These are phyloP conservation scores for Chaetomium olivaceum DNA, from an alignment of 2,329 filamentous ascomycete species.

Conservation along the genomic window DNA sequence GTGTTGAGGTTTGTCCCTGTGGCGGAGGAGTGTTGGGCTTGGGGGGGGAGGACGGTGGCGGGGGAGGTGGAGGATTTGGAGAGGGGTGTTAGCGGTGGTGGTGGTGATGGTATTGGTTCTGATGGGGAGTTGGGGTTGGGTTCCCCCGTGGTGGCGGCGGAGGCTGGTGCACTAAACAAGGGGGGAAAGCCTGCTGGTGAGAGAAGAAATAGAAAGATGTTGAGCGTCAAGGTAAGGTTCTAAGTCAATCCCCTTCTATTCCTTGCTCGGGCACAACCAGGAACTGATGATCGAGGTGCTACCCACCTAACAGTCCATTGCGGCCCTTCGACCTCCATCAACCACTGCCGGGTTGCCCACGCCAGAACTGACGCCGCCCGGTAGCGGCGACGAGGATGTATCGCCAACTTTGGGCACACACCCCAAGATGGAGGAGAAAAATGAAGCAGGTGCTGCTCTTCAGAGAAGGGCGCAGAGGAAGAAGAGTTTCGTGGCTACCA, in stretches of 20 bases:
- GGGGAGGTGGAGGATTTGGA: conserved; percentile 64
- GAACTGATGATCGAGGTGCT: neutral
- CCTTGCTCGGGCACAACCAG: neutral
- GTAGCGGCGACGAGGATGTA: conserved; percentile 27
- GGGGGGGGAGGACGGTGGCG: conserved; percentile 67
- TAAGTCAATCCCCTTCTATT: neutral
- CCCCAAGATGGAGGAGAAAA: neutral
- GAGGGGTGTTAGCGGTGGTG: conserved; percentile 22
- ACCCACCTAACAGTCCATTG: conserved; percentile 25
- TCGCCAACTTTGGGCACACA: conserved; percentile 14
- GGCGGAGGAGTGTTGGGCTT: conserved; percentile 70
- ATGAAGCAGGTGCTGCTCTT: neutral
- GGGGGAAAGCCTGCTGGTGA: conserved; percentile 1
- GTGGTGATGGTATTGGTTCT: neutral
- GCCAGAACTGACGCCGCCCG: conserved; percentile 29
- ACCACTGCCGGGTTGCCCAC: neutral
- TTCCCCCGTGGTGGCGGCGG: neutral
- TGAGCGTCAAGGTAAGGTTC: conserved; percentile 41
- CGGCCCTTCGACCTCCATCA: conserved; percentile 21
- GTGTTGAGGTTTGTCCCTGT: conserved; percentile 71
- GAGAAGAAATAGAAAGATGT: conserved; percentile 37
- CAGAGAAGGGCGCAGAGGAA: conserved; percentile 39
- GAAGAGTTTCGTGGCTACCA: conserved; percentile 50
- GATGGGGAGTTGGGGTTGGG: neutral
- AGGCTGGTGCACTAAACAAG: neutral